Evolutionary conservation across 805 yeast species (phyloP), one percentile per base, ranked within the genome.

Genomic region (Sugiyamaella valdiviana): DNA sequence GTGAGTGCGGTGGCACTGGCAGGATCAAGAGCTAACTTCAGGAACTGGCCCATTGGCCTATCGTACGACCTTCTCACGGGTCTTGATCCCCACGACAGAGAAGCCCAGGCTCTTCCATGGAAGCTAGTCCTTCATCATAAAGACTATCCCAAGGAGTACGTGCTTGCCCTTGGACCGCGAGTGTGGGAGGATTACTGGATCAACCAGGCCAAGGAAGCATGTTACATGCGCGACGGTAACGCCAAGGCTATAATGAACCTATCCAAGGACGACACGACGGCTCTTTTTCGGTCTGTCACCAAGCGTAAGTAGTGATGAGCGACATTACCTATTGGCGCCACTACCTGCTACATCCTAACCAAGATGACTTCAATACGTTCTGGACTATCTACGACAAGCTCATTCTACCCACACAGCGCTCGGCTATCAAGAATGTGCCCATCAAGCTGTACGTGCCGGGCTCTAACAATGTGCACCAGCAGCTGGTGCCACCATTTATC

Each of bases 141-240:
- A 6, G 61, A 66, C 26, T 70, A 70, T 43, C 83, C 85, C 1
- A 44, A 52, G 0, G 74, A 70, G 3, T 63, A 68, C 22, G 57
- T 83, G 19, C 67, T 78, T 12, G 71, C 78, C 42, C 47, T 63
- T 42, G 49, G 65, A 2, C 58, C 57, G 2, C 52, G 57, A 20
- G 60, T 71, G 10, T 54, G 79, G 50, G 72, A 65, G 40, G 76
- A 73, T 44, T 73, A 77, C 44, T 82, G 93, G 82, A 68, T 81
- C 51, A 89, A 91, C 61, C 88, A 80, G 51, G 67, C 88, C 61
- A 91, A 93, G 59, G 97, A 91, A 60, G 76, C 88, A 3, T 80
- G 88, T 58, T 87, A 74, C 58, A 78, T 88, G 0, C 63, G 85
- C 35, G 79, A 82, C 54, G 95, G 95, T 0, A 76, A 79, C n/a